Evolutionary conservation across 1,139 yeast genomes (phyloP).

Genomic region (Yamadazyma kanchanaburiensis): DNA sequence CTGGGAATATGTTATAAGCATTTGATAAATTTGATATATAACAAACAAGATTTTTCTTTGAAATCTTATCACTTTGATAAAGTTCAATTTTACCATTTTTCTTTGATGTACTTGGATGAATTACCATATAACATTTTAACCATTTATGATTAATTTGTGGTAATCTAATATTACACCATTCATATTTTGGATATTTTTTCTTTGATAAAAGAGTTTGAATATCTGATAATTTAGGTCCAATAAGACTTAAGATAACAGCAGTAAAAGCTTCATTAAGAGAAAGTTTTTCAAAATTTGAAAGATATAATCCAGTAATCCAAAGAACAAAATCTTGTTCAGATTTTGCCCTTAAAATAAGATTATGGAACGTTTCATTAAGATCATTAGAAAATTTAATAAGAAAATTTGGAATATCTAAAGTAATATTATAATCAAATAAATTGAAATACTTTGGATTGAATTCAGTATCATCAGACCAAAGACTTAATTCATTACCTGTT

Average conservation of each 20-base stretch:
- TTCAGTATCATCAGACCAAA: constrained; percentile 35
- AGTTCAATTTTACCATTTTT: constrained; percentile 48
- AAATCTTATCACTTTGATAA: constrained; percentile 38
- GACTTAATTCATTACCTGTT: constrained; percentile 50
- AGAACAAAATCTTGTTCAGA: constrained; percentile 28
- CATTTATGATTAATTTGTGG: constrained; percentile 56
- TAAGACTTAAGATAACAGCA: constrained; percentile 53
- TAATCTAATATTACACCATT: constrained; percentile 56
- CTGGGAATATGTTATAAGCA: constrained; percentile 53
- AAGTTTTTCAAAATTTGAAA: constrained; percentile 48
- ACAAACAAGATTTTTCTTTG: constrained; percentile 46
- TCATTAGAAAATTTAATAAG: constrained; percentile 38
- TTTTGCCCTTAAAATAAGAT: constrained; percentile 31
- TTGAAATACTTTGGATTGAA: constrained; percentile 47
- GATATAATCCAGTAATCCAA: constrained; percentile 46
- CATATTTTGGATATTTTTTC: constrained; percentile 41
- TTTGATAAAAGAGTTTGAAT: constrained; percentile 49
- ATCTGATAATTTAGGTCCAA: constrained; percentile 52
- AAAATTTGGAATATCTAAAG: constrained; percentile 14
- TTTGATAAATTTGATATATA: constrained; percentile 40
- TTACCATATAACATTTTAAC: constrained; percentile 48
- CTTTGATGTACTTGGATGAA: constrained; percentile 39
- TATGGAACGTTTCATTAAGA: constrained; percentile 29
- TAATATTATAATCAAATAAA: constrained; percentile 34
- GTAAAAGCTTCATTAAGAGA: constrained; percentile 55